Evolutionary conservation across 805 yeast species (phyloP), one percentile per base, ranked within the genome.

Genomic region (Nakazawaea populi): DNA sequence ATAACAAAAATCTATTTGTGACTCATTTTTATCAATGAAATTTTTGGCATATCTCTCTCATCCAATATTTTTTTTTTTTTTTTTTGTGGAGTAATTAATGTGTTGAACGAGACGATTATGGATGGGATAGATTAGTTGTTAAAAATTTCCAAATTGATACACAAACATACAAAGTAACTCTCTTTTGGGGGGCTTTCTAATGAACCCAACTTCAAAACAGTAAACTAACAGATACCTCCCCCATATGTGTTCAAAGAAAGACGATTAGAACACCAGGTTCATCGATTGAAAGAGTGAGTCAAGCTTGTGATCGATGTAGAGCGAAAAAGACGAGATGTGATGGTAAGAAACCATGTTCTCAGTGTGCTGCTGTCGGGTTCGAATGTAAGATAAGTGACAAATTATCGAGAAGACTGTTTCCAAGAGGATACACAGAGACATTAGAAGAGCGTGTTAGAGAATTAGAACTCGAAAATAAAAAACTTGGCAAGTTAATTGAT

Each of bases 391-490:
- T 89, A n/a, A 83, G 91, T 14, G 96, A 90, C 62, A 85, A 85
- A 58, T 72, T 90, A n/a, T 79, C 91, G 0, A 75, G 97, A 52
- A 73, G 91, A 55, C 92, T 96, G 0, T 90, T 85, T 60, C 97
- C 97, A 0, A 76, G 95, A 62, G 97, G 97, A 0, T 90, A 90
- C 60, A 90, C 97, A 0, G 97, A 90, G 67, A 83, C 90, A 2
- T 66, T 90, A 49, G 97, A 90, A 63, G 95, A 89, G 60, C 72
- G 96, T 47, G 83, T 90, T n/a, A 73, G 96, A 46, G 94, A 86
- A 61, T 72, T 91, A 27, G 96, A 89, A 64, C 79, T 85, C 3
- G 96, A 89, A 60, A 89, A 88, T 63, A 79, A 81, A 55, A 77
- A 86, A 59, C 66, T 90, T 30, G 73, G 77, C 35, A 86, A 87